Evolutionary conservation across 2,329 filamentous ascomycete genomes (phyloP).

Genomic region (Malbranchea cinnamomea): DNA sequence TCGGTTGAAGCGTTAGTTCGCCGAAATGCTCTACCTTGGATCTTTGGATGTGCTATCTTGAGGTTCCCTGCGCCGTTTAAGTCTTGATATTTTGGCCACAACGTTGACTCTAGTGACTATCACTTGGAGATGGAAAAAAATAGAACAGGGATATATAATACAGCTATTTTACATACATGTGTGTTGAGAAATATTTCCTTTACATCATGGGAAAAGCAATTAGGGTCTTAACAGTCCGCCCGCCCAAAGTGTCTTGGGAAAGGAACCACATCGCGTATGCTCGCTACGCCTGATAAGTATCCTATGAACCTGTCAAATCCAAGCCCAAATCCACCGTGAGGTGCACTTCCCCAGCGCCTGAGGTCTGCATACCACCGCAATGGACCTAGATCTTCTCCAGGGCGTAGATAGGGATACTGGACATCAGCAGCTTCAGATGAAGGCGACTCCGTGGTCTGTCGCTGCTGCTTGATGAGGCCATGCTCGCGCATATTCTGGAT

Average conservation of each 20-base stretch:
- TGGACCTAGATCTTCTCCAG: conserved; percentile 30
- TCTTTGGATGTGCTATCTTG: too few species aligned
- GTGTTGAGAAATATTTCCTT: too few species aligned
- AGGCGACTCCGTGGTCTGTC: conserved; percentile 9
- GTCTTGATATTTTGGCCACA: too few species aligned
- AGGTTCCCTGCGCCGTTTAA: too few species aligned
- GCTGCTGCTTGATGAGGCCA: conserved; percentile 37
- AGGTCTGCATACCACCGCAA: conserved; percentile 82
- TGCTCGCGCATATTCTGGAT: conserved; percentile 55
- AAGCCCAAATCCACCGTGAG: conserved; percentile 80
- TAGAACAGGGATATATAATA: too few species aligned
- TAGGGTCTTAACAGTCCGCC: conserved; percentile 37
- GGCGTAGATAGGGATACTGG: conserved; percentile 22
- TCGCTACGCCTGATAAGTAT: conserved; percentile 68
- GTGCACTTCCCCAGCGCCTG: conserved; percentile 77
- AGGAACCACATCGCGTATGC: conserved; percentile 69
- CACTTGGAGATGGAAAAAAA: too few species aligned
- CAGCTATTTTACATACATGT: too few species aligned
- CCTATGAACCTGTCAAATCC: conserved; percentile 78
- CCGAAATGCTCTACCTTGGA: too few species aligned
- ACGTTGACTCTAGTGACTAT: too few species aligned
- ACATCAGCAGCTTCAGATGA: conserved; percentile 8
- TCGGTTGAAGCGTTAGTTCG: too few species aligned
- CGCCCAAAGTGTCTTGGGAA: conserved; percentile 58
- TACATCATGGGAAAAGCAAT: too few species aligned